Conservation (phyloP, 2,329 filamentous ascomycete genomes). For the Xylaria sp. region DNA sequence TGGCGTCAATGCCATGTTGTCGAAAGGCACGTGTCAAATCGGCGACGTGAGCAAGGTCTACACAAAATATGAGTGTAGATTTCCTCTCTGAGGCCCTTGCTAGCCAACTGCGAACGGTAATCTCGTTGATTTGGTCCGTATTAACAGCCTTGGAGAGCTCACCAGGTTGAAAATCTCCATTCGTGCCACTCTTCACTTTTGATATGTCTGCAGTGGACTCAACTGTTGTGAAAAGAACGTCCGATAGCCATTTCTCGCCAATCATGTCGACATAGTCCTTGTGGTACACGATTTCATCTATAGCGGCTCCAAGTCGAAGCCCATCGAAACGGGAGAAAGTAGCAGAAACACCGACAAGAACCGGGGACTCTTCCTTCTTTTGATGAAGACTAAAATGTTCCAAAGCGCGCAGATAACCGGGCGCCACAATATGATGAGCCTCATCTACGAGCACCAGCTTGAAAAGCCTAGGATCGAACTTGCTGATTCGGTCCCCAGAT, state of each 20-base stretch:
- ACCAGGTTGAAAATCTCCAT: constrained; percentile 81
- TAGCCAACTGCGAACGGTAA: constrained; percentile 88
- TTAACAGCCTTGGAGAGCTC: constrained; percentile 88
- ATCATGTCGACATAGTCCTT: constrained; percentile 75
- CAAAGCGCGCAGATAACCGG: constrained; percentile 79
- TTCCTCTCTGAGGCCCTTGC: constrained; percentile 77
- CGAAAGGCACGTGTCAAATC: constrained; percentile 82
- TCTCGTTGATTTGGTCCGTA: constrained; percentile 80
- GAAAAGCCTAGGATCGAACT: constrained; percentile 82
- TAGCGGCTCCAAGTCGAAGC: constrained; percentile 80
- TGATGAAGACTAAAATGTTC: constrained; percentile 77
- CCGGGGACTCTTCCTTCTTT: constrained; percentile 66
- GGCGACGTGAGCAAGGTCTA: constrained; percentile 84
- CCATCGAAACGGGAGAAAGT: constrained; percentile 84
- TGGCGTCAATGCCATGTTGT: constrained; percentile 80
- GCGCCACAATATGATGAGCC: constrained; percentile 93
- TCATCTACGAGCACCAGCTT: constrained; percentile 96
- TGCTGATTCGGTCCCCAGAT: constrained; percentile 79
- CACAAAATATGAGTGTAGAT: constrained; percentile 94
- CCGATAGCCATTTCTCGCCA: constrained; percentile 88
- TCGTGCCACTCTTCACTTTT: constrained; percentile 69
- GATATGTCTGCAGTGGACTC: constrained; percentile 83
- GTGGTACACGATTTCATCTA: constrained; percentile 97
- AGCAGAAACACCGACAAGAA: constrained; percentile 90
- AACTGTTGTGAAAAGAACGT: constrained; percentile 95